phyloP scores from a whole-genome alignment of 805 yeast genomes.

The Zygotorulaspora florentina region DNA sequence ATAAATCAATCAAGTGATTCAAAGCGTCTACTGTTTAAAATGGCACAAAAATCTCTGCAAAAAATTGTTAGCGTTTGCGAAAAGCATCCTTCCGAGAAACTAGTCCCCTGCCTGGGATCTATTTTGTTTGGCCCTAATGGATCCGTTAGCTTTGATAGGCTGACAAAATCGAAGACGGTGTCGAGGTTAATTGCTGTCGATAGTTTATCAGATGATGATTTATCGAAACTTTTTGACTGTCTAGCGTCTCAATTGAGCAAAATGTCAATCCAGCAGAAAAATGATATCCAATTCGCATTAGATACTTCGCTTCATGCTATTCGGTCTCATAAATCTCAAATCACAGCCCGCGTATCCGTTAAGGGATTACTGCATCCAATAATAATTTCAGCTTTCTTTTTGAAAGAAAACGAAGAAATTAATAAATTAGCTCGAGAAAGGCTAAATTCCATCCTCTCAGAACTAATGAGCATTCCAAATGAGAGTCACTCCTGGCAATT shows the following conservation, averaged over 20 bases:
- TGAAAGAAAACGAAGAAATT: slow-evolving; percentile 14
- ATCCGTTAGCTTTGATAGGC: slow-evolving; percentile 65
- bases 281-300: slow-evolving; percentile 46
- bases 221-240: slow-evolving; percentile 24
- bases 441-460: slow-evolving; percentile 62
- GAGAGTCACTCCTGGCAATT: slow-evolving; percentile 51
- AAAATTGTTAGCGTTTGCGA: slow-evolving; percentile 40
- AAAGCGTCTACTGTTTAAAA: slow-evolving; percentile 61
- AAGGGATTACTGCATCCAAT: slow-evolving; percentile 31
- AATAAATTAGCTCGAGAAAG: slow-evolving; percentile 50
- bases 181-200: slow-evolving; percentile 39
- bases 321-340: slow-evolving; percentile 40
- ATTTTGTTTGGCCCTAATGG: slow-evolving; percentile 47
- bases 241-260: slow-evolving; percentile 10
- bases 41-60: slow-evolving; percentile 52
- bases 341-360: slow-evolving; percentile 30
- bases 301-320: slow-evolving; percentile 55
- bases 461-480: slow-evolving; percentile 42
- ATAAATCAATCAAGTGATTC: slow-evolving; percentile 70
- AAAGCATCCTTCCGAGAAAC: slow-evolving; percentile 34
- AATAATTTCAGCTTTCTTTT: slow-evolving; percentile 34
- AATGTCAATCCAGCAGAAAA: slow-evolving; percentile 7
- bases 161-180: slow-evolving; percentile 68
- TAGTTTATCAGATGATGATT: slow-evolving; percentile 14
- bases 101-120: slow-evolving; percentile 32